Base-by-base conservation (phyloP, 2,329 filamentous ascomycete species). In the Fusarium chaquense region DNA sequence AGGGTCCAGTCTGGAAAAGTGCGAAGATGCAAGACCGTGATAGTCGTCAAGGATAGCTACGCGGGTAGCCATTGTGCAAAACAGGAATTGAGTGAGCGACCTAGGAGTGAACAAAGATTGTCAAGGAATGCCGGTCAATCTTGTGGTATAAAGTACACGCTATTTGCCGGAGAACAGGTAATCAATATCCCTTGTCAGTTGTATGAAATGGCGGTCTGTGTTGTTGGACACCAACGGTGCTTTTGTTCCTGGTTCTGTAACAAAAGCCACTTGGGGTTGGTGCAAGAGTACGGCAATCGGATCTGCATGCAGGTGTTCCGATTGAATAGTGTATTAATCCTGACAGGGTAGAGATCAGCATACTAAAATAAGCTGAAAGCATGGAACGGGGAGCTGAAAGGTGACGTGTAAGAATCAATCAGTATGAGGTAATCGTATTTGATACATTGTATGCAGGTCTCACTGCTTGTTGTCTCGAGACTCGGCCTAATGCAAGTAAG, bases 41-140 rank as follows among this genome's bases (percentile, higher is more conserved):
- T 55, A 55, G 32, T 55, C 52, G 24, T 55, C 52, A 9, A 55
- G 52, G 12, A 55, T 32, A 24, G 52, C 52, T n/a, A 55, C 52
- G 11, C 46, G 32, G 2, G 32, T 55, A 18, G 38, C 41, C 52
- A 55, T 55, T 13, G n/a, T 38, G 32, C 24, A 36, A n/a, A 15
- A 3, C 28, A 38, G 20, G 16, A 7, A 30, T 4, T 12, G 3
- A 18, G 7, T 2, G 22, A 18, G 13, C 6, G 3, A 16, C 7
- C 20, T 22, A 22, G 18, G 5, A 10, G 12, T 20, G 11, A 40
- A 40, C 15, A 43, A 24, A 43, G 7, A 18, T 16, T 18, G 7
- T 12, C 7, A 8, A 26, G 13, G 2, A 9, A 26, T 10, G 40
- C 11, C 3, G 13, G n/a, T 15, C 15, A 43, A 26, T 3, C 13